Evolutionary conservation across 495 filamentous ascomycete genomes (phyloP).

Genomic region (Penicillium roqueforti): DNA sequence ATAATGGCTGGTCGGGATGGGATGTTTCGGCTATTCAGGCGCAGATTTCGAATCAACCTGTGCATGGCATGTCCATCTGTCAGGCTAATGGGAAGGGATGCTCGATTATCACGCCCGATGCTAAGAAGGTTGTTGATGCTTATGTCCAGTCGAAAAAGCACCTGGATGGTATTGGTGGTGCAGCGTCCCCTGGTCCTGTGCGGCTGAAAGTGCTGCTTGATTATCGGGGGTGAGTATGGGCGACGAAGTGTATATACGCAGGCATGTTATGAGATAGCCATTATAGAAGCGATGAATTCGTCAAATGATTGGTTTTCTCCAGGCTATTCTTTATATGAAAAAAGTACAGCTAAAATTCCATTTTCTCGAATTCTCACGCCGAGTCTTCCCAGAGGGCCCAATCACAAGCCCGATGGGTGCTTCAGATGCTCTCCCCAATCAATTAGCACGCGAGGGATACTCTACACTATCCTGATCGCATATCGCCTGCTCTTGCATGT

Average conservation of each 20-base stretch:
- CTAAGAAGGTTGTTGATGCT: constrained; percentile 30
- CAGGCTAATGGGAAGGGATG: constrained; percentile 26
- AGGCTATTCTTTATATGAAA: background rate
- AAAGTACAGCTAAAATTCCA: too few relatives aligned
- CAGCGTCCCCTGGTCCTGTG: constrained; percentile 28
- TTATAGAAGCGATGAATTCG: background rate
- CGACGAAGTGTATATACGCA: constrained; percentile 2
- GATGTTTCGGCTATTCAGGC: constrained; percentile 48
- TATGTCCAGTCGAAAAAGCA: constrained; percentile 29
- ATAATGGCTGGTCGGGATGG: constrained; percentile 40
- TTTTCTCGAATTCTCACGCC: too few relatives aligned
- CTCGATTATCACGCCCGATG: constrained; percentile 32
- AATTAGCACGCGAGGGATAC: too few relatives aligned
- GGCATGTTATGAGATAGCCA: background rate
- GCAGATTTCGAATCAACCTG: constrained; percentile 27
- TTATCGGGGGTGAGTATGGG: constrained; percentile 26
- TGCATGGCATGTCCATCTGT: constrained; percentile 41
- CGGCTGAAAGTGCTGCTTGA: constrained; percentile 29
- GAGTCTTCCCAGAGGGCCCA: too few relatives aligned
- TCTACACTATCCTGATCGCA: too few relatives aligned
- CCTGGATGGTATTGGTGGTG: constrained; percentile 36
- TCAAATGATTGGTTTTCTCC: background rate
- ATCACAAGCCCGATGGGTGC: too few relatives aligned
- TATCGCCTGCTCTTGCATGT: too few relatives aligned
- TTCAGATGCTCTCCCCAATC: too few relatives aligned